phyloP scores from a whole-genome alignment of 106 monocot genomes.

The Dendrobium catenatum region DNA sequence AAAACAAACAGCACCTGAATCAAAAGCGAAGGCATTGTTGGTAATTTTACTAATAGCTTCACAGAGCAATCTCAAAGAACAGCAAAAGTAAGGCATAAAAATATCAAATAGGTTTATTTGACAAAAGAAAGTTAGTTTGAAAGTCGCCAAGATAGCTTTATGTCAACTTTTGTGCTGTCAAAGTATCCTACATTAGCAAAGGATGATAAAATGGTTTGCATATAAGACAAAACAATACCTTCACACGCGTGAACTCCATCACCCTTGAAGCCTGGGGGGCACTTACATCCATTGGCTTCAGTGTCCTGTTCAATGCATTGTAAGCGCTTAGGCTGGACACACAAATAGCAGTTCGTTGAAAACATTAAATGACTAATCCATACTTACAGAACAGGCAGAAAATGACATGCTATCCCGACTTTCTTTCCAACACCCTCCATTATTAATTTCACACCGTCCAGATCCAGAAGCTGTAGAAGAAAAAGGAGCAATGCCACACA shows the following conservation, averaged over 20 bases:
- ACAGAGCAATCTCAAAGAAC: no score
- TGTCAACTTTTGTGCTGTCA: no score
- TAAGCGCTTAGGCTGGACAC: background rate
- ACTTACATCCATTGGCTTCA: constrained; percentile 50
- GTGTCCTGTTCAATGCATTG: constrained; percentile 37
- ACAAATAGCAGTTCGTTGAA: background rate
- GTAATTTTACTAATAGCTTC: no score
- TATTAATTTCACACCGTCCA: constrained; percentile 91
- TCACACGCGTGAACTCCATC: constrained; percentile 77
- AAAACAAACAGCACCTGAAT: background rate
- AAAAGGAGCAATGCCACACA: no score
- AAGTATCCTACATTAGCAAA: background rate
- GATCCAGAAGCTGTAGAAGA: constrained; percentile 66
- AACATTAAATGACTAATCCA: background rate
- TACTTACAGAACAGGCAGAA: constrained; percentile 81
- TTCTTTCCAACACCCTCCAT: constrained; percentile 95
- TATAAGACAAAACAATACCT: constrained; percentile 29
- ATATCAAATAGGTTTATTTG: background rate
- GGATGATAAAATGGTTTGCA: background rate
- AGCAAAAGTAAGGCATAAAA: background rate
- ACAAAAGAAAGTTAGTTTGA: background rate
- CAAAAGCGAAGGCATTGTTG: no score
- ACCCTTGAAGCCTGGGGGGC: constrained; percentile 87
- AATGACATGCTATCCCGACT: constrained; percentile 37
- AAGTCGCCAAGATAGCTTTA: no score